These are phyloP conservation scores for Aegilops longissima DNA, from an alignment of 176 grass and related monocot genomes.

Conservation along the genomic window DNA sequence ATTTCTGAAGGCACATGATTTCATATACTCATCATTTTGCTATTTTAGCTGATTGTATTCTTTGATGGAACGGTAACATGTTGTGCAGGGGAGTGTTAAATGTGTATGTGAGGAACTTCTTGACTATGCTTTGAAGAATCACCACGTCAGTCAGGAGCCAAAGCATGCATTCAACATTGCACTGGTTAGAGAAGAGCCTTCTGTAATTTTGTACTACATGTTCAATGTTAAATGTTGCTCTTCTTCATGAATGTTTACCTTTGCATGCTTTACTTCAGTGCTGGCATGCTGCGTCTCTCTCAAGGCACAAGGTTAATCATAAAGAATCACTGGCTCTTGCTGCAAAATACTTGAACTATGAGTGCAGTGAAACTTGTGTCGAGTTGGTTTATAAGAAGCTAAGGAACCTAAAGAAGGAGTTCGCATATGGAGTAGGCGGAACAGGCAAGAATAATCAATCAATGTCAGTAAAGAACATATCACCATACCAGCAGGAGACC, in stretches of 20 bases:
- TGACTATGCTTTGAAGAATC: constrained; percentile 71
- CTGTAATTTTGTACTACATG: constrained; percentile 29
- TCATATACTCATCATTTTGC: background rate
- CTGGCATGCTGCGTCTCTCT: constrained; percentile 90
- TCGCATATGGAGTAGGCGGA: constrained; percentile 43
- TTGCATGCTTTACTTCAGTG: constrained; percentile 56
- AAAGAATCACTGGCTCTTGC: constrained; percentile 66
- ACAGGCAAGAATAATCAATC: constrained; percentile 30
- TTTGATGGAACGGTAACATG: constrained; percentile 15
- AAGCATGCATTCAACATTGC: constrained; percentile 87
- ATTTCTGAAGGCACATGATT: background rate
- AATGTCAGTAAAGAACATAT: constrained; percentile 1
- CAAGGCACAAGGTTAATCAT: constrained; percentile 76
- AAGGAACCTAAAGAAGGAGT: constrained; percentile 67
- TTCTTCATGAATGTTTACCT: constrained; percentile 26
- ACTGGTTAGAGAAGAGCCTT: constrained; percentile 58
- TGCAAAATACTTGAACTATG: constrained; percentile 59
- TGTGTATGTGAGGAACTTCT: constrained; percentile 66
- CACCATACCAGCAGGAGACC: constrained; percentile 27
- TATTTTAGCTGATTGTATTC: constrained; percentile 3
- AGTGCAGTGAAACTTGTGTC: constrained; percentile 46
- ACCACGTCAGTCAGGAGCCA: constrained; percentile 71
- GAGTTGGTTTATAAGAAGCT: constrained; percentile 70
- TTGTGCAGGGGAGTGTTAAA: constrained; percentile 68
- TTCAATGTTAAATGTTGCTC: constrained; percentile 25